Base-by-base conservation (phyloP, 768 basidiomycete genomes). In the Hygrocybe coccinea region DNA sequence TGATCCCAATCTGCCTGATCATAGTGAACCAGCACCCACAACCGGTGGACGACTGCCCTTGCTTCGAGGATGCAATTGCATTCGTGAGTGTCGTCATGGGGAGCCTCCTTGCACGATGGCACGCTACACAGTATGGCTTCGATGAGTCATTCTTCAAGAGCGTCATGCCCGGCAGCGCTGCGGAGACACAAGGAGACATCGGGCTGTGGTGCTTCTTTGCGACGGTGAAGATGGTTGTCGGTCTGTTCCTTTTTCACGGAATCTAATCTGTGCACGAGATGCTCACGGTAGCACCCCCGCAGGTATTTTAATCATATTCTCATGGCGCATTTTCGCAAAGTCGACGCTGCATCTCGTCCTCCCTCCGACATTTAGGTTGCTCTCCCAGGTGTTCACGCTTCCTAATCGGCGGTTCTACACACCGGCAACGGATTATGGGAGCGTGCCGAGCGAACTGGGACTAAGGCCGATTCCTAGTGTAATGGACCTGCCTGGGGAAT, bases 41-140 rank as follows among this genome's bases (percentile, higher is more conserved):
- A 61, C 95, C 95, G 0, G 89, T 95, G 8, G 95, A 98, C 55
- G 92, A 95, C 63, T 97, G 95, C 61, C 95, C 95, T 2, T 97
- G 95, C 70, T 99, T 97, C 69, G 95, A 97, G 66, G 95, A 98
- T 64, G 91, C 95, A 2, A 95, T 97, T 50, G 93, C 95, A 0
- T 87, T 94, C 60, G 72, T 89, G n/a, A 86, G 89, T 22, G 93
- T 93, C 39, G 77, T 90, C 15, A 74, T 88, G 35, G 95, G 95
- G n/a, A 74, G 77, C 17, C 72, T 81, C 21, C 66, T 93, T 0
- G 83, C 82, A 0, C 76, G 80, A 43, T 97, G 94, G 93, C 75
- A 69, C 25, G 76, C 76, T 64, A 61, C 67, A 10, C 77, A 75
- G 37, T 68, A 70, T 39, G 78, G 75, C 65, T 76, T 12, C 74